Evolutionary conservation across 2,329 filamentous ascomycete genomes (phyloP).

Genomic region (Aureobasidium sp.): DNA sequence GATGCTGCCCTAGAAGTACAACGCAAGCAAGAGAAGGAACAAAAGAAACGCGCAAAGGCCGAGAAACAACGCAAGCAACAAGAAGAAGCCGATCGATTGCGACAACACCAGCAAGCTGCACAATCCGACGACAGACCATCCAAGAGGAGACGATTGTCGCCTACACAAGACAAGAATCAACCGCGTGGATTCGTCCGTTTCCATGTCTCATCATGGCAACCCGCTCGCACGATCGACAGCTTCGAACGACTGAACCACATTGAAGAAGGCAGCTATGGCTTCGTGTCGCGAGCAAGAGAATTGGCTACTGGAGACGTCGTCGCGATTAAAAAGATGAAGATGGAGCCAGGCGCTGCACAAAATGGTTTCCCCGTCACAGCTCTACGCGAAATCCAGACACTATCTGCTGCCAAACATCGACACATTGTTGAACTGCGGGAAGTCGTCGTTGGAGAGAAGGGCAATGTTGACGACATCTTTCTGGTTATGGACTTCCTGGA

Average conservation of each 20-base stretch:
- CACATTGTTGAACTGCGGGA: conserved; percentile 80
- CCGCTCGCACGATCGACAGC: conserved; percentile 71
- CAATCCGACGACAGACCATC: conserved; percentile 39
- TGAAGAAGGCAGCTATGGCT: conserved; percentile 94
- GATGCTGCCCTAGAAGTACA: conserved; percentile 68
- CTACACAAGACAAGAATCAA: conserved; percentile 34
- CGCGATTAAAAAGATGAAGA: conserved; percentile 88
- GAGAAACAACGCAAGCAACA: conserved; percentile 69
- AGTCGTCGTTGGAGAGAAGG: conserved; percentile 51
- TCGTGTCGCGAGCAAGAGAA: conserved; percentile 79
- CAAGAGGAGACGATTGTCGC: conserved; percentile 55
- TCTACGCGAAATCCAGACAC: conserved; percentile 84
- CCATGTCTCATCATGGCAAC: conserved; percentile 59
- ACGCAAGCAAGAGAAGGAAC: conserved; percentile 75
- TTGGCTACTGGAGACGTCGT: conserved; percentile 69
- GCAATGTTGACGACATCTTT: conserved; percentile 57
- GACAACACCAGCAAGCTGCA: conserved; percentile 21
- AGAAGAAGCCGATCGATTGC: conserved; percentile 44
- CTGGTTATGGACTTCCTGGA: conserved; percentile 97
- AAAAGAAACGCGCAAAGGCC: conserved; percentile 76
- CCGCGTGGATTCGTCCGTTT: conserved; percentile 62
- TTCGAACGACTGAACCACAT: conserved; percentile 95
- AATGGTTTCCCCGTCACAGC: conserved; percentile 82
- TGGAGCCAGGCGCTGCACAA: conserved; percentile 56
- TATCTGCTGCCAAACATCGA: conserved; percentile 69